Conservation (phyloP, 176 grass and related monocot genomes). For the Oryza punctata region DNA sequence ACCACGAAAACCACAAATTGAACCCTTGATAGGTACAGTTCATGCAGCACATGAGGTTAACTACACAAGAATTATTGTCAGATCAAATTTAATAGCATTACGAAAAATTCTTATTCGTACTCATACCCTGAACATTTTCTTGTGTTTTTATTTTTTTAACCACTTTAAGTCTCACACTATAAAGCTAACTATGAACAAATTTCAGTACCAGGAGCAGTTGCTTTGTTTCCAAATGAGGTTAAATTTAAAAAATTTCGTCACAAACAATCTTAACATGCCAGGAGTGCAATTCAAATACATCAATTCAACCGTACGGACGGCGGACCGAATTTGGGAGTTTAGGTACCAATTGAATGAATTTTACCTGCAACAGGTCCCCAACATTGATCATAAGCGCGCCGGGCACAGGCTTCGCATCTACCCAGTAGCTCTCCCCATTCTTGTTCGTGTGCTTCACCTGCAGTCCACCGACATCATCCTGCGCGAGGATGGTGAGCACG, state of each 20-base stretch:
- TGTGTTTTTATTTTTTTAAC: not conserved
- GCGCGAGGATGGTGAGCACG: conserved; percentile 67
- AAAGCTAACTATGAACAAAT: not conserved
- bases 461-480: conserved; percentile 69
- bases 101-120: not conserved
- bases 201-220: not conserved
- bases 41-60: not conserved
- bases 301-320: not conserved
- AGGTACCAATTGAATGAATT: not conserved
- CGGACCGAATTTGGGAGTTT: not conserved
- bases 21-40: not conserved
- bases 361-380: conserved; percentile 86
- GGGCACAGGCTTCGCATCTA: conserved; percentile 62
- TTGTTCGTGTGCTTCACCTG: conserved; percentile 67
- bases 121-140: not conserved
- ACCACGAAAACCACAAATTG: not conserved
- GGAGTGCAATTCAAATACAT: not conserved
- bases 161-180: not conserved
- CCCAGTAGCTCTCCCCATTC: conserved; percentile 55
- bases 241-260: not conserved
- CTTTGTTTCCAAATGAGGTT: not conserved
- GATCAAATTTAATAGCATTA: not conserved
- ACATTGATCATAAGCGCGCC: conserved; percentile 86
- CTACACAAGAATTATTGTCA: not conserved
- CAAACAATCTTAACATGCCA: not conserved